Evolutionary conservation across 2,329 filamentous ascomycete genomes (phyloP).

Genomic region (Fusarium buharicum): DNA sequence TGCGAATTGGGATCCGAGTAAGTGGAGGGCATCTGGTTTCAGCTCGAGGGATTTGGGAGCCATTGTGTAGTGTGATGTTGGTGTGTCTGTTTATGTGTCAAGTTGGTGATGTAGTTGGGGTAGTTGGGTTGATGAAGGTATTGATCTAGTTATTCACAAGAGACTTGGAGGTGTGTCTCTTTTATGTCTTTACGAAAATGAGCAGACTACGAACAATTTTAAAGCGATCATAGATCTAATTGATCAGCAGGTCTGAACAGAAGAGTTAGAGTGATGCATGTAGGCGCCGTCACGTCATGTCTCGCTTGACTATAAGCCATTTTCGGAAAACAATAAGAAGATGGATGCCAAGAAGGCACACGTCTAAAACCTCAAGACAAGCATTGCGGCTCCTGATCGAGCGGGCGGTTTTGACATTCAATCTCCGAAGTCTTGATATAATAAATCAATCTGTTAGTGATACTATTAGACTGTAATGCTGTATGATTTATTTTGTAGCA

Average conservation of each 20-base stretch:
- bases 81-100: not conserved
- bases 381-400: not conserved
- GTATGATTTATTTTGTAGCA: not conserved
- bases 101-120: not conserved
- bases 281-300: not conserved
- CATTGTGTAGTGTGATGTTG: slow-evolving; percentile 21
- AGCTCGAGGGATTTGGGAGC: slow-evolving; percentile 41
- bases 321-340: slow-evolving; percentile 12
- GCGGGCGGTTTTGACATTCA: not conserved
- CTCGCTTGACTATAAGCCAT: not conserved
- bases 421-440: not conserved
- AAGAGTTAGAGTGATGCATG: slow-evolving; percentile 29
- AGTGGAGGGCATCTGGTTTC: slow-evolving; percentile 25
- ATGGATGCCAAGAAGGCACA: not conserved
- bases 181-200: slow-evolving; percentile 12
- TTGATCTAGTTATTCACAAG: not conserved
- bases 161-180: not conserved
- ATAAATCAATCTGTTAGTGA: not conserved
- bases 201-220: not conserved
- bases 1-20: slow-evolving; percentile 45
- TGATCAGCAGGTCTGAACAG: slow-evolving; percentile 7
- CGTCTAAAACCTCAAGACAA: not conserved
- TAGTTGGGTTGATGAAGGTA: not conserved
- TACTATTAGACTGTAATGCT: fast-evolving
- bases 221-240: not conserved